Conservation (phyloP, 441 rosid species). For the Jatropha multifida region DNA sequence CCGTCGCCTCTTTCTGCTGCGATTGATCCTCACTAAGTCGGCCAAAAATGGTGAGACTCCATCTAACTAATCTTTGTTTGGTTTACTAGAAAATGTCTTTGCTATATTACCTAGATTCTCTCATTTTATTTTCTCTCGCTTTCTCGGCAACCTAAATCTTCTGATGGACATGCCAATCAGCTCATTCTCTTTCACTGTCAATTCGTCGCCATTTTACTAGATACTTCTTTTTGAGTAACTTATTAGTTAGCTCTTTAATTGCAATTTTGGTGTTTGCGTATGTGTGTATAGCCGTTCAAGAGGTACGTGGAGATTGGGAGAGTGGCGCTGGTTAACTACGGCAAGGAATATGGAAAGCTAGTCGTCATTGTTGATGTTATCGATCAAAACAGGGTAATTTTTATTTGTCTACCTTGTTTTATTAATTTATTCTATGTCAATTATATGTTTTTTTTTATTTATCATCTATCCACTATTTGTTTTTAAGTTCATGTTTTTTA, state of each 20-base stretch:
- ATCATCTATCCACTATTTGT: too few species aligned
- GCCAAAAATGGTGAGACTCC: conserved; percentile 15
- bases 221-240: too few species aligned
- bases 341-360: conserved; percentile 80
- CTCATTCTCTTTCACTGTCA: neutral
- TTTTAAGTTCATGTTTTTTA: neutral
- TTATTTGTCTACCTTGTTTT: neutral
- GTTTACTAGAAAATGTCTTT: neutral
- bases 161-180: neutral
- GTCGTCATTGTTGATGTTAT: conserved; percentile 94
- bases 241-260: neutral
- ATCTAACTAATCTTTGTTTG: neutral
- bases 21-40: neutral
- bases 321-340: conserved; percentile 90
- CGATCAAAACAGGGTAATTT: conserved; percentile 77
- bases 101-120: too few species aligned
- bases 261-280: conserved; percentile 4
- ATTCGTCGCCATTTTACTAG: neutral
- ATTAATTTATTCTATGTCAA: neutral
- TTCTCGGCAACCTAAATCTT: neutral
- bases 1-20: neutral
- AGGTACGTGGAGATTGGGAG: conserved; percentile 93
- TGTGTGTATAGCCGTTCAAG: conserved; percentile 63
- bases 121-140: neutral
- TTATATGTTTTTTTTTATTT: neutral